A percentile compares a stretch with the other conserved stretches of the same genome.
Evolutionary conservation across 2,329 filamentous ascomycete genomes (phyloP).

Genomic region (Neonectria coccinea): DNA sequence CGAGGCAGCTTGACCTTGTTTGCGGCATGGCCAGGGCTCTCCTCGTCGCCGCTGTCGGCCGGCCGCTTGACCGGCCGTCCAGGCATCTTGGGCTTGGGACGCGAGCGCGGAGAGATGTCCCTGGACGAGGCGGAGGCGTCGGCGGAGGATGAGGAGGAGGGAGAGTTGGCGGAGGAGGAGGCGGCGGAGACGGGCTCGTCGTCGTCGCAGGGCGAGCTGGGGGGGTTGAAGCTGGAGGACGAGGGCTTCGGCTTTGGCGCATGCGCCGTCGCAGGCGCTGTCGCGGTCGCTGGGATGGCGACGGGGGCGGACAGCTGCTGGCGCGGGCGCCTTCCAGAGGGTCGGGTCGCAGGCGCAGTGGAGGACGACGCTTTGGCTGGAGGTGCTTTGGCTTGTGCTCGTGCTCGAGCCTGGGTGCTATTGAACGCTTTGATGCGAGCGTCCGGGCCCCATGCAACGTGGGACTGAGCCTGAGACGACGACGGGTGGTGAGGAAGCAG

Average conservation of each 20-base stretch:
- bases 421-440: slow-evolving; percentile 14
- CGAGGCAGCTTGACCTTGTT: slow-evolving; percentile 62
- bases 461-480: background rate
- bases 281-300: slow-evolving; percentile 29
- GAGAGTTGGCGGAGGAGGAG: slow-evolving; percentile 25
- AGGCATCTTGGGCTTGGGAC: slow-evolving; percentile 40
- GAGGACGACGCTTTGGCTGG: slow-evolving; percentile 14
- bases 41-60: slow-evolving; percentile 48
- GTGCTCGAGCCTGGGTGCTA: background rate
- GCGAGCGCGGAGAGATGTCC: slow-evolving; percentile 34
- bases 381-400: background rate
- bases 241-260: slow-evolving; percentile 30
- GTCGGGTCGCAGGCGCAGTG: slow-evolving; percentile 34
- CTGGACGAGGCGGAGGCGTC: slow-evolving; percentile 32
- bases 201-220: slow-evolving; percentile 12
- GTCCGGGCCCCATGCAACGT: slow-evolving; percentile 39
- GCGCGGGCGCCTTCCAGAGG: slow-evolving; percentile 42
- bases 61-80: slow-evolving; percentile 41
- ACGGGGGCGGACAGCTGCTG: slow-evolving; percentile 32
- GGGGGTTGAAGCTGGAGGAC: slow-evolving; percentile 9
- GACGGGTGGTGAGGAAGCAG: too few relatives aligned
- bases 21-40: slow-evolving; percentile 41
- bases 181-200: slow-evolving; percentile 20
- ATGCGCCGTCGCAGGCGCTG: slow-evolving; percentile 31
- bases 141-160: slow-evolving; percentile 13